Conservation (phyloP, 441 rosid species). For the Populus tomentosa region DNA sequence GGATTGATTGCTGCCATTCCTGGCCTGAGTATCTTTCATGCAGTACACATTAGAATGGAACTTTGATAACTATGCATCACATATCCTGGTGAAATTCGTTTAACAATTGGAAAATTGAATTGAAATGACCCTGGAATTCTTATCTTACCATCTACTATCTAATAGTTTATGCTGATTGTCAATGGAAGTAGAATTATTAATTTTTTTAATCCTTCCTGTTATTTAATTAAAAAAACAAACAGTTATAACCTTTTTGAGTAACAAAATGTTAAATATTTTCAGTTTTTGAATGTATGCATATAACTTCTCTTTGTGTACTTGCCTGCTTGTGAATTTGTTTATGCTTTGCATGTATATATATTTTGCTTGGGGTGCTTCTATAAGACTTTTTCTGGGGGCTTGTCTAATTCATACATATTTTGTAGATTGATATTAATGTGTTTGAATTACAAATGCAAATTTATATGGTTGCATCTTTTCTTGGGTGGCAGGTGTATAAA, state of each 20-base stretch:
- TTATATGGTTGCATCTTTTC: constrained; percentile 14
- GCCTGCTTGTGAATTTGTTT: not conserved
- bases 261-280: not conserved
- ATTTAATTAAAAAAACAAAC: not conserved
- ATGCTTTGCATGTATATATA: constrained; percentile 6
- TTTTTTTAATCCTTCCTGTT: not conserved
- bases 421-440: not conserved
- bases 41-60: not conserved
- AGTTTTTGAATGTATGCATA: not conserved
- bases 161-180: not conserved
- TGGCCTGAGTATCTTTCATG: not conserved
- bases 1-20: not conserved
- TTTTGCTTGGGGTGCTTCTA: not conserved
- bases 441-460: constrained; percentile 1
- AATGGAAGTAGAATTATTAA: not conserved
- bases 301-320: not conserved
- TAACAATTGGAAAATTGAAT: not conserved
- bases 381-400: not conserved
- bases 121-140: not conserved
- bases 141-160: not conserved
- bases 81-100: not conserved
- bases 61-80: not conserved
- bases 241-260: not conserved
- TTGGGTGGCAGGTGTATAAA: constrained; percentile 69
- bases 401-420: not conserved